These are phyloP conservation scores for Thozetella sp. DNA, from an alignment of 495 filamentous ascomycete genomes.

Conservation along the genomic window DNA sequence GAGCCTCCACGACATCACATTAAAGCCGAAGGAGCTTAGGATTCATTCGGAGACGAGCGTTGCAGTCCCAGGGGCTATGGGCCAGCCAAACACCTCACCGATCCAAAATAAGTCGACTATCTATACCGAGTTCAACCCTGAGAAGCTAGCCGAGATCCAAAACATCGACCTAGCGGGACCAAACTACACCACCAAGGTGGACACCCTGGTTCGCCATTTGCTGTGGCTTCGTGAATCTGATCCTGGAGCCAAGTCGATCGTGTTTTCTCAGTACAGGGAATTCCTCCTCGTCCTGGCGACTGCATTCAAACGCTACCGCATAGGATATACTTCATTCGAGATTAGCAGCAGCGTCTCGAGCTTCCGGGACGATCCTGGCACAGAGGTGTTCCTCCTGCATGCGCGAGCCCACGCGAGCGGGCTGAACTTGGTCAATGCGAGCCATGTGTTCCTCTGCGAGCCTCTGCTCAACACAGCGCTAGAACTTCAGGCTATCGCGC, in stretches of 20 bases:
- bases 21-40: constrained; percentile 72
- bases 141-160: constrained; percentile 77
- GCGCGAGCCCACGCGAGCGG: constrained; percentile 86
- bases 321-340: constrained; percentile 71
- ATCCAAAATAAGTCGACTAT: constrained; percentile 48
- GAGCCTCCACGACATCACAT: constrained; percentile 81
- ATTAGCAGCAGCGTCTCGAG: constrained; percentile 61
- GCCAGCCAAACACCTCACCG: constrained; percentile 1
- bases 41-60: constrained; percentile 62
- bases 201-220: constrained; percentile 78
- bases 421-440: constrained; percentile 88
- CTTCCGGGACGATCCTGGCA: constrained; percentile 74
- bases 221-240: constrained; percentile 84
- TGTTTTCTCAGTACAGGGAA: constrained; percentile 82
- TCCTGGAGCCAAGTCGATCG: constrained; percentile 83
- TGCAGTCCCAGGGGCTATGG: background rate
- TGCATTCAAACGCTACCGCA: constrained; percentile 69
- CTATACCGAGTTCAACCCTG: constrained; percentile 74
- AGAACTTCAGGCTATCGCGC: constrained; percentile 90
- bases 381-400: constrained; percentile 87
- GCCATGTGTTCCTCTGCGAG: constrained; percentile 92
- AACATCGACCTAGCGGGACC: constrained; percentile 71
- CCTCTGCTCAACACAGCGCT: constrained; percentile 90
- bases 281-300: constrained; percentile 74
- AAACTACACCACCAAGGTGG: constrained; percentile 87